phyloP scores from a whole-genome alignment of 305 asterid genomes.

The Andrographis paniculata region DNA sequence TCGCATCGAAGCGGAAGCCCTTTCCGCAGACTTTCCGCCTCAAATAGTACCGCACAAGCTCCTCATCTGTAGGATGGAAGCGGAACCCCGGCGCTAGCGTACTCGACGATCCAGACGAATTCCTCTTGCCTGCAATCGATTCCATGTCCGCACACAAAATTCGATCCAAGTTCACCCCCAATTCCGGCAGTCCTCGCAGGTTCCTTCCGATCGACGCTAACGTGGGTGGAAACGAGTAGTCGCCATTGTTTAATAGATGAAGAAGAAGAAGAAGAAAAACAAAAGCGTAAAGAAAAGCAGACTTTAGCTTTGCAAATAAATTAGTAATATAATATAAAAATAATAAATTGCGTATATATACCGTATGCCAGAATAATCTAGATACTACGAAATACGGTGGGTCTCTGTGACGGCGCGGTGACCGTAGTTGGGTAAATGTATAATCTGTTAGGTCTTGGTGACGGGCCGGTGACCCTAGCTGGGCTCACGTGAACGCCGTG shows the following conservation, averaged over 20 bases:
- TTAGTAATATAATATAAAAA: too few species aligned
- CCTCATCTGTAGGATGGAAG: slow-evolving; percentile 98
- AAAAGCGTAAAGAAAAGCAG: background rate
- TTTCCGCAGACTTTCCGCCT: slow-evolving; percentile 70
- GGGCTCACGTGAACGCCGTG: too few species aligned
- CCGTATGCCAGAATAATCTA: too few species aligned
- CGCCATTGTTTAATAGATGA: slow-evolving; percentile 14
- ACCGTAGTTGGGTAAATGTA: too few species aligned
- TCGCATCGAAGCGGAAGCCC: slow-evolving; percentile 58
- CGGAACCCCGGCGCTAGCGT: slow-evolving; percentile 90
- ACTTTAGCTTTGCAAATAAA: too few species aligned
- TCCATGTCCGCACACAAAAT: slow-evolving; percentile 26
- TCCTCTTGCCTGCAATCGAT: slow-evolving; percentile 26
- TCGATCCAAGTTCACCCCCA: background rate
- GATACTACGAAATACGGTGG: too few species aligned
- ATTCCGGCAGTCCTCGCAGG: background rate
- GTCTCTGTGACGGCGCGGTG: too few species aligned
- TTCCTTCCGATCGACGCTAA: too few species aligned
- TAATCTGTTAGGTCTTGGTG: too few species aligned
- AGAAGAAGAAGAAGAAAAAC: slow-evolving; percentile 10
- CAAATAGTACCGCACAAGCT: slow-evolving; percentile 79
- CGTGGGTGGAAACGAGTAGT: slow-evolving; percentile 1
- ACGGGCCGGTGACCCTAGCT: too few species aligned
- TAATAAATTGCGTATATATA: too few species aligned
- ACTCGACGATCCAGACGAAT: slow-evolving; percentile 31